These are phyloP conservation scores for Alternaria conjuncta DNA, from an alignment of 2,329 filamentous ascomycete species.

Conservation along the genomic window DNA sequence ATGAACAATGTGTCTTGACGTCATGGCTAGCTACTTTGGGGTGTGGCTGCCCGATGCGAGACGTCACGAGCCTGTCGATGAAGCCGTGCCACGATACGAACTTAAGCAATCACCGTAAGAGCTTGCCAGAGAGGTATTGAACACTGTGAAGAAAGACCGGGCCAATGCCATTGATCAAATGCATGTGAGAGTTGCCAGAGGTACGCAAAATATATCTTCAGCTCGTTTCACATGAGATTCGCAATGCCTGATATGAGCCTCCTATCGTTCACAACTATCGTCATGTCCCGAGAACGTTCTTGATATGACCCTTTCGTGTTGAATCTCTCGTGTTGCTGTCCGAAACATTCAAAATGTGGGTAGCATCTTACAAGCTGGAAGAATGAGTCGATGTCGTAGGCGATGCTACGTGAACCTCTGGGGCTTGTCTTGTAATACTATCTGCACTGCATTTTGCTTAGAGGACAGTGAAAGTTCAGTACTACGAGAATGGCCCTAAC, in stretches of 20 bases:
- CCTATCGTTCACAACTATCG: neutral
- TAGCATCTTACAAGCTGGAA: neutral
- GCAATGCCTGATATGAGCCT: neutral
- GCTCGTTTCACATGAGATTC: neutral
- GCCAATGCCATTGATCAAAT: neutral
- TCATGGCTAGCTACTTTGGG: neutral
- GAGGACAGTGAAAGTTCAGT: neutral
- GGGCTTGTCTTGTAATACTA: neutral
- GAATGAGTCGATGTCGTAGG: neutral
- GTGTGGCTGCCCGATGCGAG: neutral
- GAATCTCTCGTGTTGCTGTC: neutral
- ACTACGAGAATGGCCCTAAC: neutral
- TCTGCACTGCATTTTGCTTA: neutral
- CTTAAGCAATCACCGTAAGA: neutral
- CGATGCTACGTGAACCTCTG: neutral
- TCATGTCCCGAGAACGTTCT: neutral
- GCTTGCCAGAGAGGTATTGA: neutral
- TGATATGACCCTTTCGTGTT: neutral
- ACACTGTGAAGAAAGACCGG: neutral
- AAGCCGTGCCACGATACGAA: neutral
- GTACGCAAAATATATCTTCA: too few species aligned
- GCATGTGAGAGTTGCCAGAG: neutral
- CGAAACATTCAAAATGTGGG: neutral
- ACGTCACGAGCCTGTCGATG: neutral
- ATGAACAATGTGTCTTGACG: neutral